Percentiles rank a stretch among this genome's conserved stretches.
These are phyloP conservation scores for Metschnikowia sp. DNA, from an alignment of 805 yeast genomes.

Conservation along the genomic window DNA sequence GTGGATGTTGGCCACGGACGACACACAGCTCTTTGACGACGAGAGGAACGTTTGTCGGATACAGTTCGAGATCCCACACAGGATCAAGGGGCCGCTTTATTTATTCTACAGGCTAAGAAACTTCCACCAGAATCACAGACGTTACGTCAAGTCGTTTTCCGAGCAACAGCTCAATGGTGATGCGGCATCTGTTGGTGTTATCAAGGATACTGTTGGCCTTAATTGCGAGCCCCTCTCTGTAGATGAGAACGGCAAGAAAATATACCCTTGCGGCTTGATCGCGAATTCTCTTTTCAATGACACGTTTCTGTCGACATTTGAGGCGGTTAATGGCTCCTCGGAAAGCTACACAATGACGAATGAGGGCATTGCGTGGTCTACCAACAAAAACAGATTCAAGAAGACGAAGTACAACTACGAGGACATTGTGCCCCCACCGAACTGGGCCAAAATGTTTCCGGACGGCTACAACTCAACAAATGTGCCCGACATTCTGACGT, in stretches of 20 bases:
- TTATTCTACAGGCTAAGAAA: constrained; percentile 40
- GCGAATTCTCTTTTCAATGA: constrained; percentile 81
- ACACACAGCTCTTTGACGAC: constrained; percentile 45
- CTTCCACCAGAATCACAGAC: constrained; percentile 43
- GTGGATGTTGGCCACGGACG: constrained; percentile 38
- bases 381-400: constrained; percentile 37
- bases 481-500: constrained; percentile 41
- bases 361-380: constrained; percentile 41
- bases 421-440: constrained; percentile 44
- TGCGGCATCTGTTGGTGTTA: constrained; percentile 30
- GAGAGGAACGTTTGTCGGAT: constrained; percentile 46
- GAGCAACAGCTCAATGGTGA: constrained; percentile 43
- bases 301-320: constrained; percentile 42
- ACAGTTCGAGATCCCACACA: constrained; percentile 36
- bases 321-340: constrained; percentile 36
- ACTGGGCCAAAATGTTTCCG: constrained; percentile 43
- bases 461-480: constrained; percentile 42
- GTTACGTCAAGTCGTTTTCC: constrained; percentile 41
- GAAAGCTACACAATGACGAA: constrained; percentile 33
- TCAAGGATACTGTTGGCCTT: constrained; percentile 42
- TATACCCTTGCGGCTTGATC: constrained; percentile 81
- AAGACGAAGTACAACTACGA: constrained; percentile 37
- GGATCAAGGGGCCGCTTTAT: constrained; percentile 38
- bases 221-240: constrained; percentile 42
- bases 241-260: constrained; percentile 43